Evolutionary conservation across 441 rosid species (phyloP).

Genomic region (Aleurites moluccanus): DNA sequence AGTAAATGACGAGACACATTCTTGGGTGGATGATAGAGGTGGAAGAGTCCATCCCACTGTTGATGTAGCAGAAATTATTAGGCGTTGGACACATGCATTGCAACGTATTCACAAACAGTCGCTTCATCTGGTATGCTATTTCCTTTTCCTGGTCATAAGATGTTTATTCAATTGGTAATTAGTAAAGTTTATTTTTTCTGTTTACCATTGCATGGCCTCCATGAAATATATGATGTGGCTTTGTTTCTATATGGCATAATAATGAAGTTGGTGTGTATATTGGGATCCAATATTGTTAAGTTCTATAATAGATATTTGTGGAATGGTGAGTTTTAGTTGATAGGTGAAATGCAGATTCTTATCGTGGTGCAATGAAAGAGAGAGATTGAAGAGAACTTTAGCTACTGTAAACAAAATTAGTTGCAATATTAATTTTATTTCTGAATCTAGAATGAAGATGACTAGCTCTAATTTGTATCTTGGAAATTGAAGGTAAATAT

Average conservation of each 20-base stretch:
- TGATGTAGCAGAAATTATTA: slow-evolving; percentile 96
- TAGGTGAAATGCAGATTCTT: not conserved
- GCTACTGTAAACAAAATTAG: not conserved
- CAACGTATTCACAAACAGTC: slow-evolving; percentile 99
- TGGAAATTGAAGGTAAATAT: slow-evolving; percentile 1
- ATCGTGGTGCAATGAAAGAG: not conserved
- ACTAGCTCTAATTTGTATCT: not conserved
- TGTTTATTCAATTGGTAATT: slow-evolving; percentile 8
- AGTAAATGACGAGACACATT: slow-evolving; percentile 63
- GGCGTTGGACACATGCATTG: slow-evolving; percentile 99
- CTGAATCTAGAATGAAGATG: not conserved
- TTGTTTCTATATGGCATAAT: not conserved
- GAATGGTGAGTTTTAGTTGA: not conserved
- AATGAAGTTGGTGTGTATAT: not conserved
- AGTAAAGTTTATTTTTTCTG: not conserved
- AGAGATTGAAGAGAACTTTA: not conserved
- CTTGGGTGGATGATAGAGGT: slow-evolving; percentile 85
- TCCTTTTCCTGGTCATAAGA: slow-evolving; percentile 15
- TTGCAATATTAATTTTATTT: not conserved
- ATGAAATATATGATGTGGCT: slow-evolving; percentile 2
- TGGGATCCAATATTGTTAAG: not conserved
- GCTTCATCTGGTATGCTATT: slow-evolving; percentile 78
- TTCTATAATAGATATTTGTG: not conserved
- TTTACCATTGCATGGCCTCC: not conserved
- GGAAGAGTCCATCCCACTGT: slow-evolving; percentile 87